Evolutionary conservation across 495 filamentous ascomycete species (phyloP).

Genomic region (Platismatia glauca): DNA sequence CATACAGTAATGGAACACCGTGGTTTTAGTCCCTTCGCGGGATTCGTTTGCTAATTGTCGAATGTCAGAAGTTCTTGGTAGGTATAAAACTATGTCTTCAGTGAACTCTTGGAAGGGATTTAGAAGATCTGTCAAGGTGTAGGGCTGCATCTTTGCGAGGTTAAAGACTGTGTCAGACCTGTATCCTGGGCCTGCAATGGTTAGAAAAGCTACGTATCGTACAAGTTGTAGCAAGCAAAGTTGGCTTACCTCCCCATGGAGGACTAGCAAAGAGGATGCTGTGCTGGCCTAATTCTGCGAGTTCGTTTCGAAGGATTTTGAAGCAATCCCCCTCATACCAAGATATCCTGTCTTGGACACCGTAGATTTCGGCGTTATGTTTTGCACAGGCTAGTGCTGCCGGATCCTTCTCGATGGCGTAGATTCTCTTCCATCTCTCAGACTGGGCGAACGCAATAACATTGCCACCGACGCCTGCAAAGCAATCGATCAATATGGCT

Average conservation of each 20-base stretch:
- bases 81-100: slow-evolving; percentile 57
- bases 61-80: slow-evolving; percentile 84
- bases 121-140: slow-evolving; percentile 57
- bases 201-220: not conserved
- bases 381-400: slow-evolving; percentile 75
- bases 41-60: slow-evolving; percentile 65
- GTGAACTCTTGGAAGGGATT: slow-evolving; percentile 45
- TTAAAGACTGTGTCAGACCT: slow-evolving; percentile 70
- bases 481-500: slow-evolving; percentile 68
- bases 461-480: slow-evolving; percentile 88
- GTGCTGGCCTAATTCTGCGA: slow-evolving; percentile 40
- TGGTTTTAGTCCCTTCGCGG: slow-evolving; percentile 45
- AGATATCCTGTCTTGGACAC: slow-evolving; percentile 66
- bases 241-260: slow-evolving; percentile 74
- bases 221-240: not conserved
- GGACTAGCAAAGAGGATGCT: slow-evolving; percentile 82
- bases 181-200: slow-evolving; percentile 61
- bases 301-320: slow-evolving; percentile 41
- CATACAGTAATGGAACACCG: slow-evolving; percentile 86
- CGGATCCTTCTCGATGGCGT: slow-evolving; percentile 79
- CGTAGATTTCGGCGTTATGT: slow-evolving; percentile 85
- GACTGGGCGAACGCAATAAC: slow-evolving; percentile 85
- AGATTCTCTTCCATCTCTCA: slow-evolving; percentile 65
- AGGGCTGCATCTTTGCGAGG: slow-evolving; percentile 80
- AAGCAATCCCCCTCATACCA: slow-evolving; percentile 85